Percentiles rank a stretch among this genome's conserved stretches.
phyloP scores from a whole-genome alignment of 768 basidiomycete genomes.

The Lentinula guzmanii region DNA sequence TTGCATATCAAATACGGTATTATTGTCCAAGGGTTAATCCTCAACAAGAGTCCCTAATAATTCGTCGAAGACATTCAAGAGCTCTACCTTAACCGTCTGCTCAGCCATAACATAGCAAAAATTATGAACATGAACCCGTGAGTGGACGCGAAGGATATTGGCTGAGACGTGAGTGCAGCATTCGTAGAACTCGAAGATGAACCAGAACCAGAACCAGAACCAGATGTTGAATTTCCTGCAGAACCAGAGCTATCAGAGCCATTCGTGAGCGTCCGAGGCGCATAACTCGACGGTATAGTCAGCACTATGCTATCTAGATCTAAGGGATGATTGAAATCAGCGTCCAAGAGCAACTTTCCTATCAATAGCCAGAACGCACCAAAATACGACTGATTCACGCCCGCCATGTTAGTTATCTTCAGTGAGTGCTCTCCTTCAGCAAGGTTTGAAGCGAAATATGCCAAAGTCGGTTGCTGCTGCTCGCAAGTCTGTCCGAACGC shows the following conservation, averaged over 20 bases:
- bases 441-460: constrained; percentile 38
- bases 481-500: constrained; percentile 39
- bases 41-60: too few species aligned
- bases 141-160: not conserved
- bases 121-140: not conserved
- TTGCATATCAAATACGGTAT: too few species aligned
- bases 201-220: not conserved
- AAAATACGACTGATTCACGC: constrained; percentile 37
- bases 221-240: not conserved
- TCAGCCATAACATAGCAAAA: not conserved
- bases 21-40: too few species aligned
- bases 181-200: not conserved
- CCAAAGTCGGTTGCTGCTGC: constrained; percentile 35
- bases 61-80: too few species aligned
- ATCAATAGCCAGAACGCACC: constrained; percentile 20
- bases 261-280: constrained; percentile 24
- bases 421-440: constrained; percentile 29
- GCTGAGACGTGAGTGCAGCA: not conserved
- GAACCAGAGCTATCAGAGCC: constrained; percentile 1
- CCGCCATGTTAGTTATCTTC: constrained; percentile 32
- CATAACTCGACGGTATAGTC: constrained; percentile 34
- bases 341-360: not conserved
- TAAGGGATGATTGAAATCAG: constrained; percentile 4
- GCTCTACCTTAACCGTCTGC: not conserved
- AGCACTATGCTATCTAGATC: constrained; percentile 41